These are phyloP conservation scores for Fusarium sp. DNA, from an alignment of 2,329 filamentous ascomycete species.

Conservation along the genomic window DNA sequence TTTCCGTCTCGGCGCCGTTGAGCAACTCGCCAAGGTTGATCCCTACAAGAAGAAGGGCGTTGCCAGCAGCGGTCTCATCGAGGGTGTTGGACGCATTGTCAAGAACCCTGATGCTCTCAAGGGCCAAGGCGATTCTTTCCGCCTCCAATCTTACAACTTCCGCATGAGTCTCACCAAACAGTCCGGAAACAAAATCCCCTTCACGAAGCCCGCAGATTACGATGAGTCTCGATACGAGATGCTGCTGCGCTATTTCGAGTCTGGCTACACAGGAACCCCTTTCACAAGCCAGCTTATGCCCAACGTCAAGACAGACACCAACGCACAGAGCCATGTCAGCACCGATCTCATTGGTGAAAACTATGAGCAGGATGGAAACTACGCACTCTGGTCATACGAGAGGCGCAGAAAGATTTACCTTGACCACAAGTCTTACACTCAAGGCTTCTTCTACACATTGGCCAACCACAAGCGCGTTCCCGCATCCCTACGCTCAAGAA, in stretches of 20 bases:
- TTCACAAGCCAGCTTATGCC: conserved; percentile 40
- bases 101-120: conserved; percentile 5
- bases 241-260: conserved; percentile 36
- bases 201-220: conserved; percentile 37
- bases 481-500: neutral
- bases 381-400: conserved; percentile 33
- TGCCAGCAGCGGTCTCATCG: conserved; percentile 24
- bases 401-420: conserved; percentile 10
- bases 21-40: conserved; percentile 22
- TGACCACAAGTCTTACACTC: conserved; percentile 30
- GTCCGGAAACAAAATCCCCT: conserved; percentile 16
- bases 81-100: conserved; percentile 28
- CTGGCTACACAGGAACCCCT: conserved; percentile 29
- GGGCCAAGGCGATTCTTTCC: conserved; percentile 21
- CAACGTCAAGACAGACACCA: conserved; percentile 37
- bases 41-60: conserved; percentile 30
- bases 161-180: conserved; percentile 30
- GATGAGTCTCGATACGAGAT: conserved; percentile 33
- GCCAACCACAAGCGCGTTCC: conserved; percentile 34
- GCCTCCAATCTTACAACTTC: conserved; percentile 42
- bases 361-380: conserved; percentile 27
- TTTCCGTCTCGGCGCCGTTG: conserved; percentile 9
- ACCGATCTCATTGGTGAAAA: conserved; percentile 38
- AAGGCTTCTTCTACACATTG: conserved; percentile 37
- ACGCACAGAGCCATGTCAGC: conserved; percentile 35